Percentiles rank a stretch among this genome's conserved stretches.
These are phyloP conservation scores for Phalaenopsis equestris DNA, from an alignment of 106 monocot genomes.

Conservation along the genomic window DNA sequence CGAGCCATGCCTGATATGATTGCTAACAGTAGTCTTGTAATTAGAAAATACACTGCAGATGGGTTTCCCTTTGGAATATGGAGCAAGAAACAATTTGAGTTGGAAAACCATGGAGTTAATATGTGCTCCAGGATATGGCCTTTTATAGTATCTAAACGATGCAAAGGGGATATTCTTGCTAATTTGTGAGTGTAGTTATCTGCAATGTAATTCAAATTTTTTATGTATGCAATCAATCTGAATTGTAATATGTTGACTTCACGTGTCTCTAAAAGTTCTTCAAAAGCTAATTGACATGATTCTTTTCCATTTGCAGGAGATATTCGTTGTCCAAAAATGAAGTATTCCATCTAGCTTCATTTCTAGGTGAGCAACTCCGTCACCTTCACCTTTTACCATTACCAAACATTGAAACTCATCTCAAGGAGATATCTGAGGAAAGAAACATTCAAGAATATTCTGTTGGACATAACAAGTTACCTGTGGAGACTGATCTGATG, in stretches of 20 bases:
- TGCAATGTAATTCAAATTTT: background rate
- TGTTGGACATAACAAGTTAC: slow-evolving; percentile 9
- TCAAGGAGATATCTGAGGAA: slow-evolving; percentile 12
- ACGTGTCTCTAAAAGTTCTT: background rate
- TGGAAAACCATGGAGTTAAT: slow-evolving; percentile 15
- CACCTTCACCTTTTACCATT: slow-evolving; percentile 78
- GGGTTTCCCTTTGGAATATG: slow-evolving; percentile 62
- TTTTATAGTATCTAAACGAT: slow-evolving; percentile 75
- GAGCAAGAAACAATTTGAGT: slow-evolving; percentile 61
- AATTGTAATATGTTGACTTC: background rate
- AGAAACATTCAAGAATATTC: slow-evolving; percentile 14
- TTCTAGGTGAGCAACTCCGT: slow-evolving; percentile 75
- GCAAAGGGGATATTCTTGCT: slow-evolving; percentile 88
- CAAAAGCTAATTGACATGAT: background rate
- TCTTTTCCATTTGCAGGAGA: slow-evolving; percentile 53
- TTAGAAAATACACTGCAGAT: slow-evolving; percentile 8
- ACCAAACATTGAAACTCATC: slow-evolving; percentile 19
- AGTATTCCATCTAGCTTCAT: slow-evolving; percentile 61
- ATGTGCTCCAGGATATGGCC: slow-evolving; percentile 50
- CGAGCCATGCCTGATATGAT: slow-evolving; percentile 50
- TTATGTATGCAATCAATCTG: background rate
- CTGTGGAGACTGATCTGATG: background rate
- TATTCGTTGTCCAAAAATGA: slow-evolving; percentile 51
- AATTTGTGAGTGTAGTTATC: slow-evolving; percentile 59
- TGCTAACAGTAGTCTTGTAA: slow-evolving; percentile 18